These are phyloP conservation scores for Saccharomycopsis olivae DNA, from an alignment of 805 yeast genomes.

Conservation along the genomic window DNA sequence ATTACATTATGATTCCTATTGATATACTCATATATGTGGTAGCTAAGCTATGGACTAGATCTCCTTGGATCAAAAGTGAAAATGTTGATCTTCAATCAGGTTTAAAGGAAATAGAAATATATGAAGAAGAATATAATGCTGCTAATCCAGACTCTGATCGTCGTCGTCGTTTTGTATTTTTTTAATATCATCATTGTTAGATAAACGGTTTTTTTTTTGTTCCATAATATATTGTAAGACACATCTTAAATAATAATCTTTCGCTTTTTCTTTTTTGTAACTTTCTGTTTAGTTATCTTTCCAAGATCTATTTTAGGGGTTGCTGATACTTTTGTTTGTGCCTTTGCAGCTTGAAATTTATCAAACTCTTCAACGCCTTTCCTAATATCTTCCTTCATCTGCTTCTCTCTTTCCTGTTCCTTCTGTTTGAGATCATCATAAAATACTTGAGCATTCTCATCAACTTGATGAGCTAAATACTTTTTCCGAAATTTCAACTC, in stretches of 20 bases:
- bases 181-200: no score
- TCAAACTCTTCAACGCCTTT: slow-evolving; percentile 4
- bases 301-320: neutral
- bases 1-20: slow-evolving; percentile 62
- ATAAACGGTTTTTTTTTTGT: no score
- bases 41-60: slow-evolving; percentile 44
- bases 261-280: neutral
- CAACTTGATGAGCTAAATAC: slow-evolving; percentile 7
- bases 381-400: neutral
- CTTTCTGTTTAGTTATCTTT: neutral
- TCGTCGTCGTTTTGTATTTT: neutral
- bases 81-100: slow-evolving; percentile 48
- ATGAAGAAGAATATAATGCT: slow-evolving; percentile 28
- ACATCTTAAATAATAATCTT: neutral
- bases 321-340: no score
- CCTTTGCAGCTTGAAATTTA: no score
- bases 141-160: neutral
- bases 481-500: slow-evolving; percentile 6
- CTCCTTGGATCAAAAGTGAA: slow-evolving; percentile 33
- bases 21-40: slow-evolving; percentile 35
- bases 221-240: neutral
- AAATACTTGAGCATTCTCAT: slow-evolving; percentile 2
- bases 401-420: slow-evolving; percentile 1
- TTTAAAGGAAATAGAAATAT: slow-evolving; percentile 46
- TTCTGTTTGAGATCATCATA: slow-evolving; percentile 3